Percentiles rank a stretch among this genome's conserved stretches.
phyloP scores from a whole-genome alignment of 306 rosid genomes.

The Citrullus amarus region DNA sequence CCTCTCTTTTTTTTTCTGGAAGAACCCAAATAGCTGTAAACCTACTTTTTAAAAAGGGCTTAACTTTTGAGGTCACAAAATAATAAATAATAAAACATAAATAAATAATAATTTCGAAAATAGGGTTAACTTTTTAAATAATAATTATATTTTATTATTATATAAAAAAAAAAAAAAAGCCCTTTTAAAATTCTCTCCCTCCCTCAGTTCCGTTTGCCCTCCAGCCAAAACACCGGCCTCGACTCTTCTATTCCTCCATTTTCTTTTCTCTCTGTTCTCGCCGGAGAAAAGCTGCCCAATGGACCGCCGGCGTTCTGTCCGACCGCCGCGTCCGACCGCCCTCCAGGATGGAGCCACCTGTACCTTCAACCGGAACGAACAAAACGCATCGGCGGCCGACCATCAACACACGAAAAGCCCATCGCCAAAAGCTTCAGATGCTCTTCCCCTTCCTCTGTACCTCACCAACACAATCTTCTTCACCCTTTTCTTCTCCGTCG shows the following conservation, averaged over 20 bases:
- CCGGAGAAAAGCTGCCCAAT: not conserved
- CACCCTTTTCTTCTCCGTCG: slow-evolving; percentile 57
- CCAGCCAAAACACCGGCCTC: not conserved
- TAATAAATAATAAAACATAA: no score
- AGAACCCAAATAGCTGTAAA: not conserved
- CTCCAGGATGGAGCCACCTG: not conserved
- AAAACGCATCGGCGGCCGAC: not conserved
- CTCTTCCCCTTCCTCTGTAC: slow-evolving; percentile 44
- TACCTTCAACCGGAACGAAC: not conserved
- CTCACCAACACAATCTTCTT: slow-evolving; percentile 53
- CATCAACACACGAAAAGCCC: not conserved
- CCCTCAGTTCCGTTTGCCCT: not conserved
- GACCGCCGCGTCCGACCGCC: not conserved
- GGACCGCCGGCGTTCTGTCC: not conserved
- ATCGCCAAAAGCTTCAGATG: slow-evolving; percentile 6
- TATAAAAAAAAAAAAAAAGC: not conserved
- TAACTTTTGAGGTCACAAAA: no score
- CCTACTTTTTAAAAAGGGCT: not conserved
- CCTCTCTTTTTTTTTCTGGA: not conserved
- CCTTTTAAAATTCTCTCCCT: not conserved
- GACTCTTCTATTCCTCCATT: not conserved
- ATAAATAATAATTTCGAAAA: no score
- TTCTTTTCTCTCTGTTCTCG: not conserved
- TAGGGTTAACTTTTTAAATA: not conserved
- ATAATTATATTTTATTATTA: not conserved